Conservation (phyloP, 495 filamentous ascomycete species). For the Coniosporium apollinis region DNA sequence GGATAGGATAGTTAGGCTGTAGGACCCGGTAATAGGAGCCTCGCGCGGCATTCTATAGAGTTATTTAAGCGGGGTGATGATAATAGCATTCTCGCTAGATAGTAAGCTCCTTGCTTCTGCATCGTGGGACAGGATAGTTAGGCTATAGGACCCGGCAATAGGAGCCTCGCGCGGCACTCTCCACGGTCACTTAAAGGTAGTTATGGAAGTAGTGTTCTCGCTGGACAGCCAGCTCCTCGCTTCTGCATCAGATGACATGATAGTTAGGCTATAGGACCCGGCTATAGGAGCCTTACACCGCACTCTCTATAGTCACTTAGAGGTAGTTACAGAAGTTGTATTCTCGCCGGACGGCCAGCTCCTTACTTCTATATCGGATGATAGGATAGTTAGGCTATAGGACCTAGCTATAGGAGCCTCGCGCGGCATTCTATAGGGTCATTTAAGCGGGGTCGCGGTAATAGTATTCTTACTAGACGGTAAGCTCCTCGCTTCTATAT, state of each 20-base stretch:
- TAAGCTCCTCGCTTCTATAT: constrained; percentile 10
- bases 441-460: constrained; percentile 1
- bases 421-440: constrained; percentile 5
- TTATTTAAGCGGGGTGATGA: constrained; percentile 2
- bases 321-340: constrained; percentile 3
- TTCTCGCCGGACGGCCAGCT: constrained; percentile 8
- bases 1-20: constrained; percentile 1
- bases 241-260: constrained; percentile 10
- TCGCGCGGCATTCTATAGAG: not conserved
- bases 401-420: constrained; percentile 10
- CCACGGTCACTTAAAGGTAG: constrained; percentile 3
- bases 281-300: constrained; percentile 1
- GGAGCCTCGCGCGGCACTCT: constrained; percentile 1
- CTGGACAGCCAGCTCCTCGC: constrained; percentile 11
- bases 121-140: constrained; percentile 9
- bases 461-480: constrained; percentile 6
- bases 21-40: constrained; percentile 2
- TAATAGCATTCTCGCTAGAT: constrained; percentile 9
- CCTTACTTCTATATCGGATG: constrained; percentile 7
- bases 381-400: constrained; percentile 11
- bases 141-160: constrained; percentile 10
- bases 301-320: constrained; percentile 3
- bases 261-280: constrained; percentile 13
- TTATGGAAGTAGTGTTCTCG: constrained; percentile 4
- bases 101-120: constrained; percentile 10